These are phyloP conservation scores for Bromus sterilis DNA, from an alignment of 176 grass and related monocot species.

Conservation along the genomic window DNA sequence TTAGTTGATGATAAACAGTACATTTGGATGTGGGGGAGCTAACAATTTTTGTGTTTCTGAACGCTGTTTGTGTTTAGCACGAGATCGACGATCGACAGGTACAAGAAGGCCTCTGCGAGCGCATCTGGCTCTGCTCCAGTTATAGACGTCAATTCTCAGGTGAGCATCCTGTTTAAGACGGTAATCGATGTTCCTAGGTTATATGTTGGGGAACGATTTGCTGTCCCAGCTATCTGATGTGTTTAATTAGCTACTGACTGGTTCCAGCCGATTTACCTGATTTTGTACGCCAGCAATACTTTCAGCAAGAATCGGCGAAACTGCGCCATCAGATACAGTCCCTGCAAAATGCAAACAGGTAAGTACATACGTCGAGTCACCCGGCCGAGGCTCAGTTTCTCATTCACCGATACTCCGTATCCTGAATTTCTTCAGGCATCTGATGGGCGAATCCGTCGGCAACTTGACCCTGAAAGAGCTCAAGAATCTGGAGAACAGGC, in stretches of 20 bases:
- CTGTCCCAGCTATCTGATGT: background rate
- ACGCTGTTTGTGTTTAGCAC: background rate
- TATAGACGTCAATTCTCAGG: conserved; percentile 3
- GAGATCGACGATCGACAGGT: background rate
- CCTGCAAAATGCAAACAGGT: background rate
- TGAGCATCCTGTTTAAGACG: background rate
- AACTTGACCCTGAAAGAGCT: background rate
- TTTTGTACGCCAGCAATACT: background rate
- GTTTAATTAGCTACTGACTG: background rate
- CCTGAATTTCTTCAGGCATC: background rate
- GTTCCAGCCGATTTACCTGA: background rate
- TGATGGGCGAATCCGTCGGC: background rate
- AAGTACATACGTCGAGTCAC: background rate
- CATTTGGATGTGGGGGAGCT: too few species aligned
- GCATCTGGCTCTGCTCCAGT: background rate
- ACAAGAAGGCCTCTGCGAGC: background rate
- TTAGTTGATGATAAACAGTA: background rate
- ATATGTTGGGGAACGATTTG: too few species aligned
- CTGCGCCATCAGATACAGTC: background rate
- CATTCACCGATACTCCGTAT: background rate
- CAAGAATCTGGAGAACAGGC: conserved; percentile 4
- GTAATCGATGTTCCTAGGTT: too few species aligned
- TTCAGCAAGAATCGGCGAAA: conserved; percentile 9
- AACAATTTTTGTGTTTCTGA: background rate
- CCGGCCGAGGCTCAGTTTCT: background rate